These are phyloP conservation scores for Skeletonema marinoi DNA, from an alignment of 108 stramenopile species.

Conservation along the genomic window DNA sequence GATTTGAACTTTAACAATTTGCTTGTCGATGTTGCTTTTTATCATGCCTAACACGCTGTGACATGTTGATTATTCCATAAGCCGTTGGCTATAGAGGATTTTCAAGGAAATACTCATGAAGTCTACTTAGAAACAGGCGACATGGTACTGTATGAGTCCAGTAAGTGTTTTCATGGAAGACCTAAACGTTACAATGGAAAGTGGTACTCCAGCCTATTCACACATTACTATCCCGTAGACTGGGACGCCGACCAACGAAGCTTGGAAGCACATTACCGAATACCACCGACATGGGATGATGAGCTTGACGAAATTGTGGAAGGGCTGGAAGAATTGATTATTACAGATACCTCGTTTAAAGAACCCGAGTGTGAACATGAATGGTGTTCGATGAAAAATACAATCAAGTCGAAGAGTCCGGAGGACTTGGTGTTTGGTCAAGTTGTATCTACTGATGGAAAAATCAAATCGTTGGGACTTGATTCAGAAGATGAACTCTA, in stretches of 20 bases:
- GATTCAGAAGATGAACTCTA: background rate
- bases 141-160: slow-evolving; percentile 85
- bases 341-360: slow-evolving; percentile 62
- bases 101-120: slow-evolving; percentile 50
- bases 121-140: slow-evolving; percentile 55
- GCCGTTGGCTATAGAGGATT: slow-evolving; percentile 63
- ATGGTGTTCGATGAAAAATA: slow-evolving; percentile 66
- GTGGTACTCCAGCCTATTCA: slow-evolving; percentile 77
- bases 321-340: slow-evolving; percentile 42
- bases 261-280: slow-evolving; percentile 67
- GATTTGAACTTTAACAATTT: background rate
- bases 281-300: slow-evolving; percentile 59
- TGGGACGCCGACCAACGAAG: slow-evolving; percentile 47
- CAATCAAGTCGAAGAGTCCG: slow-evolving; percentile 71
- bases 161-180: slow-evolving; percentile 84
- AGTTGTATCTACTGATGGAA: background rate
- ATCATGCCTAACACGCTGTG: background rate
- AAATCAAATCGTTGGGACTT: background rate
- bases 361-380: slow-evolving; percentile 72
- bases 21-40: background rate
- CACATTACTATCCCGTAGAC: slow-evolving; percentile 74
- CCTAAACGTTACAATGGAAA: slow-evolving; percentile 67
- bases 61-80: background rate
- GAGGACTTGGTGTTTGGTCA: slow-evolving; percentile 77
- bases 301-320: slow-evolving; percentile 16